Base-by-base conservation (phyloP, 2,329 filamentous ascomycete genomes). In the Aspergillus amoenus region DNA sequence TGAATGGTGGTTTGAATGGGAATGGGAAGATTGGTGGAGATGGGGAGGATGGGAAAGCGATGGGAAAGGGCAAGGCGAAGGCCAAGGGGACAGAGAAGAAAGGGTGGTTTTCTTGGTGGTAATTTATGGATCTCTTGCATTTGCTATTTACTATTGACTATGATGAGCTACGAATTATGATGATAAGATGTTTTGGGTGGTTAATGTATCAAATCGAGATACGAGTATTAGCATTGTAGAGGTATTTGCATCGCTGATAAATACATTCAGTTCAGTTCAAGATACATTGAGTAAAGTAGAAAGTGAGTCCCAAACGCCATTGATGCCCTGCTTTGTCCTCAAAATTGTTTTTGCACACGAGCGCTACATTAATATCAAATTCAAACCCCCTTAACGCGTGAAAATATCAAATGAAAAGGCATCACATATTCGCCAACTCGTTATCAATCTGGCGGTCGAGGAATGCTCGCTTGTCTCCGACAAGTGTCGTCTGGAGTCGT, bases 381-480 rank as follows among this genome's bases (percentile, higher is more conserved):
- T 11, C 27, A 30, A 30, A 11, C 1, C 4, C 22, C 22, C 47
- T 34, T n/a, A 18, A 18, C 5, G 17, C 30, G 37, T 51, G 21
- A 42, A 39, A 37, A 11, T 52, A 44, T 37, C 24, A 61, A 53
- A 40, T 48, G 37, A 53, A 37, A 11, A 18, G 41, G 49, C 3
- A 11, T 74, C 83, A 96, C 93, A 97, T 96, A 75, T 89, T 95
- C 62, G 93, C 92, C 70, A 99, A 79, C 80, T 97, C 93, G 55
- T 85, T 84, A 77, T 99, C 94, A 75, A 99, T 97, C 78, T 93
- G 90, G 65, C 88, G 84, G 77, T 97, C 93, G 79, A 97, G 86
- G 78, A 96, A 97, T 15, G 87, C 87, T 72, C 89, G 87, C 73
- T 91, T 88, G 75, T 97, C 93, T 21, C 92, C 93, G 0, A 84